A percentile compares a stretch with the other conserved stretches of the same genome.
phyloP scores from a whole-genome alignment of 208 protist species.

The Trypanosoma vivax region DNA sequence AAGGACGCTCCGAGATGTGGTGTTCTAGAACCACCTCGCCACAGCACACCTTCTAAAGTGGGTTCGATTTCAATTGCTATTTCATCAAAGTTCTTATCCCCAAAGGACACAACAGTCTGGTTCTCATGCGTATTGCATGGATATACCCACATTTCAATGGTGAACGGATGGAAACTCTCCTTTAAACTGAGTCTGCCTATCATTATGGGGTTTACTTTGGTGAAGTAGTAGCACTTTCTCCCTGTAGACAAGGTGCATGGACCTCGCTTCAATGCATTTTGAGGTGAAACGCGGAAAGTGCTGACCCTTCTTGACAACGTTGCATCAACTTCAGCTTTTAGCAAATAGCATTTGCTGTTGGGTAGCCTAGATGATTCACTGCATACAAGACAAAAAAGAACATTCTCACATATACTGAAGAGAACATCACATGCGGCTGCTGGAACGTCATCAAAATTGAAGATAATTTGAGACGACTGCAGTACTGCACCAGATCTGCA shows the following conservation, averaged over 20 bases:
- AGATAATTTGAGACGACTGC: constrained; percentile 8
- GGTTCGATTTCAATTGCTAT: constrained; percentile 73
- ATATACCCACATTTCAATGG: constrained; percentile 84
- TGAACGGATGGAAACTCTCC: constrained; percentile 77
- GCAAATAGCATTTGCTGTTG: constrained; percentile 23
- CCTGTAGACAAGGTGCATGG: constrained; percentile 2
- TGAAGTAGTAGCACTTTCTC: constrained; percentile 51
- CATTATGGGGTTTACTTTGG: constrained; percentile 36
- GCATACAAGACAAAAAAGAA: constrained; percentile 20
- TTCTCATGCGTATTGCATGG: constrained; percentile 54
- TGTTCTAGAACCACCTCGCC: constrained; percentile 70
- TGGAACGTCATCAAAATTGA: constrained; percentile 13
- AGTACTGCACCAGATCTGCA: constrained; percentile 5
- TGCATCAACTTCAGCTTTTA: constrained; percentile 13
- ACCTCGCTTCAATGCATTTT: constrained; percentile 19
- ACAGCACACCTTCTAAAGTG: constrained; percentile 57
- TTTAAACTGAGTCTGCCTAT: constrained; percentile 67
- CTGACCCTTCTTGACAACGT: constrained; percentile 5
- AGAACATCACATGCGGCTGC: constrained; percentile 16
- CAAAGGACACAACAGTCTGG: constrained; percentile 71
- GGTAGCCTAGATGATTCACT: constrained; percentile 18
- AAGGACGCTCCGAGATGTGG: constrained; percentile 74
- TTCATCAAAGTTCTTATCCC: constrained; percentile 79
- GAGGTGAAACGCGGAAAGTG: constrained; percentile 7
- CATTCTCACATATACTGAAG: constrained; percentile 17